Conservation (phyloP, 805 yeast genomes). For the Kregervanrija fluxuum region DNA sequence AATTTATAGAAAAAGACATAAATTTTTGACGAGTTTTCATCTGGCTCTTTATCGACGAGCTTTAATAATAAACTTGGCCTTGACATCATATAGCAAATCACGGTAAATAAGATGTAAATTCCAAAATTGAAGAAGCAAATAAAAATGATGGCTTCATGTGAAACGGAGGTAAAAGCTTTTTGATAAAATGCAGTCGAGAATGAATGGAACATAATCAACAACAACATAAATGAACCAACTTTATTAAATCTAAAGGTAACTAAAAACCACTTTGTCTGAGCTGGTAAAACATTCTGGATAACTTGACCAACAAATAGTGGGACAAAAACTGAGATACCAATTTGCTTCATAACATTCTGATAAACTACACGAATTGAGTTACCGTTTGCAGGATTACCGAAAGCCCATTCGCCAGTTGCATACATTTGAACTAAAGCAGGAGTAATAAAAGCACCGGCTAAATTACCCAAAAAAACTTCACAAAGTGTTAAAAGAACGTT, state of each 20-base stretch:
- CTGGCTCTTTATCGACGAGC: conserved; percentile 40
- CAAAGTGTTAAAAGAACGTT: conserved; percentile 66
- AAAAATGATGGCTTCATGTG: conserved; percentile 56
- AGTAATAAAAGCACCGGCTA: conserved; percentile 78
- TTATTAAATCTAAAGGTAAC: conserved; percentile 54
- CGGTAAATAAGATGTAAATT: conserved; percentile 67
- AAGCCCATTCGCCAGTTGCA: conserved; percentile 49
- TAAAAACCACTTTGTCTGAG: conserved; percentile 51
- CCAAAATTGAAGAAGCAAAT: conserved; percentile 77
- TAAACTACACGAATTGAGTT: conserved; percentile 52
- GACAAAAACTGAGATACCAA: conserved; percentile 70
- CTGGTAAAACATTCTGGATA: conserved; percentile 59
- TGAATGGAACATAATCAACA: conserved; percentile 49
- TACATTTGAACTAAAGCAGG: conserved; percentile 79
- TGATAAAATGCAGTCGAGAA: conserved; percentile 84
- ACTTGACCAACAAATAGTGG: conserved; percentile 87
- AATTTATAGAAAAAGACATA: conserved; percentile 39
- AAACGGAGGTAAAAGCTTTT: conserved; percentile 50
- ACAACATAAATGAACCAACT: conserved; percentile 71
- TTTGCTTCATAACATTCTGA: conserved; percentile 73
- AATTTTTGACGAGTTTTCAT: conserved; percentile 31
- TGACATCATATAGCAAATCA: conserved; percentile 48
- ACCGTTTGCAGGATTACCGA: conserved; percentile 70
- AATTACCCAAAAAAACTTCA: conserved; percentile 79
- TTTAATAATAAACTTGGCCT: conserved; percentile 44